Percentiles rank a stretch among this genome's conserved stretches.
Evolutionary conservation across 768 basidiomycete genomes (phyloP).

Genomic region (Russula brevipes): DNA sequence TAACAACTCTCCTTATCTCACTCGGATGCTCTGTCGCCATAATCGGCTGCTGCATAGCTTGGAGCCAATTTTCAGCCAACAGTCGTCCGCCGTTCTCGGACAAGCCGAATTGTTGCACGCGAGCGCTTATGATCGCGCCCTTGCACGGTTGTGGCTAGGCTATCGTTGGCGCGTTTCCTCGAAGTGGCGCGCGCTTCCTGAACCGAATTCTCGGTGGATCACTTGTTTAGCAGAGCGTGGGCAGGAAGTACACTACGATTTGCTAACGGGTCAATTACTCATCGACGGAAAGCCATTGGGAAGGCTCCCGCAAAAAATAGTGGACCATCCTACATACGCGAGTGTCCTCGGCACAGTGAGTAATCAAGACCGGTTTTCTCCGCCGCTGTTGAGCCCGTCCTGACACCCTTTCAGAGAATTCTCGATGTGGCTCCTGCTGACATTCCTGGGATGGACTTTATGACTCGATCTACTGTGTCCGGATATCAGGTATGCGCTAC

Average conservation of each 20-base stretch:
- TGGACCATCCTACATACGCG: conserved; percentile 32
- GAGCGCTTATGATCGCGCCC: not conserved
- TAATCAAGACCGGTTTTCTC: not conserved
- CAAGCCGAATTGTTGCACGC: not conserved
- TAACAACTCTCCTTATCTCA: not conserved
- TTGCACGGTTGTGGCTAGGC: not conserved
- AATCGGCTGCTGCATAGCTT: too few species aligned
- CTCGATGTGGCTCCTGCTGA: conserved; percentile 12
- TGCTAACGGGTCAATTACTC: conserved; percentile 41
- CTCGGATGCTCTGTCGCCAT: too few species aligned
- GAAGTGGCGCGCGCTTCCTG: not conserved
- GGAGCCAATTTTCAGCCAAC: not conserved
- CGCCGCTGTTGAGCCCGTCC: not conserved
- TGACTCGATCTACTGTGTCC: conserved; percentile 7
- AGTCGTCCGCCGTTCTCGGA: not conserved
- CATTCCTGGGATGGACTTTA: conserved; percentile 6
- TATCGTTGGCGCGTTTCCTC: not conserved
- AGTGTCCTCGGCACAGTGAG: conserved; percentile 35
- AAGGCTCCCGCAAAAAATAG: conserved; percentile 35
- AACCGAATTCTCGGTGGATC: conserved; percentile 12
- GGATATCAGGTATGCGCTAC: conserved; percentile 1
- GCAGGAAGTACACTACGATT: conserved; percentile 35
- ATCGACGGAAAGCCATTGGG: conserved; percentile 40
- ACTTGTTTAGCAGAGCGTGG: not conserved
- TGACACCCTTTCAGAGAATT: not conserved